Conservation (phyloP, 2,329 filamentous ascomycete species). For the Herpotrichia juniperi region DNA sequence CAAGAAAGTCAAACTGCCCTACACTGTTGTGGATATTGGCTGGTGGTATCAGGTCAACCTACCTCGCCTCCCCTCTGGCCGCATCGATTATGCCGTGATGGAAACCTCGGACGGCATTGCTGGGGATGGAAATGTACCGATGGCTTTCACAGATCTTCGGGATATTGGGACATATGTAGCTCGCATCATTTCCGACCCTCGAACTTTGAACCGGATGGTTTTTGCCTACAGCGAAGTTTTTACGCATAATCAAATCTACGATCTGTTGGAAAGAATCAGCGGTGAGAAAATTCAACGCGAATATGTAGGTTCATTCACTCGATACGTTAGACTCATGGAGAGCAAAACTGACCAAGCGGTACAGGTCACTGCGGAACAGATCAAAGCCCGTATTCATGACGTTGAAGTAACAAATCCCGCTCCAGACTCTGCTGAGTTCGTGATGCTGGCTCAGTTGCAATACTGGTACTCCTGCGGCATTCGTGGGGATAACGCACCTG, state of each 20-base stretch:
- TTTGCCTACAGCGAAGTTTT: constrained; percentile 56
- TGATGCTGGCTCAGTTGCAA: too few species aligned
- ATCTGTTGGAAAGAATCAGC: constrained; percentile 53
- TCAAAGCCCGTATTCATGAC: too few species aligned
- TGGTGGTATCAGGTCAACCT: constrained; percentile 62
- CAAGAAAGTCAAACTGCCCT: constrained; percentile 56
- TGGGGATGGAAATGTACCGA: constrained; percentile 54
- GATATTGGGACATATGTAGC: constrained; percentile 62
- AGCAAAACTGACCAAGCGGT: too few species aligned
- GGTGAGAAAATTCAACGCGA: constrained; percentile 55
- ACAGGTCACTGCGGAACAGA: too few species aligned
- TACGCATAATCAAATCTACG: constrained; percentile 55
- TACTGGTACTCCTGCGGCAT: too few species aligned
- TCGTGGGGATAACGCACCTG: too few species aligned
- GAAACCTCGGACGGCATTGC: too few species aligned
- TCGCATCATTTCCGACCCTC: constrained; percentile 56
- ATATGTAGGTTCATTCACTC: constrained; percentile 48
- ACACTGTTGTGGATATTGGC: constrained; percentile 64
- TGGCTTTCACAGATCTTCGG: constrained; percentile 54
- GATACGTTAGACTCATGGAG: too few species aligned
- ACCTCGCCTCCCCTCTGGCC: constrained; percentile 52
- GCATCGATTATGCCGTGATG: constrained; percentile 51
- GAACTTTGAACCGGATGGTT: constrained; percentile 61
- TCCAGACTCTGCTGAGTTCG: too few species aligned
- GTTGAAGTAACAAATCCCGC: too few species aligned